Conservation (phyloP, 805 yeast genomes). For the Candida methanosorbosa region DNA sequence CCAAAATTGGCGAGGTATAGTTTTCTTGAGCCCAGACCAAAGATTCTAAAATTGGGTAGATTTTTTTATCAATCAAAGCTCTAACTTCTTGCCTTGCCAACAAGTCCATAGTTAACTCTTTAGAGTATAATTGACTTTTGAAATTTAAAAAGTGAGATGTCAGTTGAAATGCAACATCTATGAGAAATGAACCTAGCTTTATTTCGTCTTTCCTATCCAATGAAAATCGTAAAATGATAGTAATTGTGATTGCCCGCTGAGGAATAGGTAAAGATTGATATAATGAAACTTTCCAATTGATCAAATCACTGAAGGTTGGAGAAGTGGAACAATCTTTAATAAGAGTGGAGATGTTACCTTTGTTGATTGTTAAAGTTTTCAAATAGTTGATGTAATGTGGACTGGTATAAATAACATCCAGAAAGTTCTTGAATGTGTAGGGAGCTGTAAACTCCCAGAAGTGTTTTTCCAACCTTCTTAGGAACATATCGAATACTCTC, state of each 20-base stretch:
- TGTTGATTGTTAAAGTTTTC: slow-evolving; percentile 7
- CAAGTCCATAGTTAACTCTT: slow-evolving; percentile 26
- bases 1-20: slow-evolving; percentile 5
- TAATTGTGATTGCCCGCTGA: slow-evolving; percentile 43
- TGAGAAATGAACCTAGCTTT: slow-evolving; percentile 16
- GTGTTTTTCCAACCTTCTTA: slow-evolving; percentile 30
- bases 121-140: slow-evolving; percentile 9
- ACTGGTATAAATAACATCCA: slow-evolving; percentile 53
- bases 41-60: slow-evolving; percentile 23
- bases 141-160: slow-evolving; percentile 13
- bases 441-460: slow-evolving; percentile 52
- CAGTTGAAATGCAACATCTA: slow-evolving; percentile 15
- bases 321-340: slow-evolving; percentile 21
- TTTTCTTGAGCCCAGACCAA: not conserved
- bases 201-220: slow-evolving; percentile 23
- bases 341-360: slow-evolving; percentile 4
- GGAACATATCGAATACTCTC: slow-evolving; percentile 37
- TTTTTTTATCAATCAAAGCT: slow-evolving; percentile 35
- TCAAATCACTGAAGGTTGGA: slow-evolving; percentile 23
- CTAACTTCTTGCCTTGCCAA: slow-evolving; percentile 39
- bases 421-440: slow-evolving; percentile 41
- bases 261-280: slow-evolving; percentile 31
- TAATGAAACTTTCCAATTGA: slow-evolving; percentile 48
- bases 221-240: slow-evolving; percentile 41
- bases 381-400: slow-evolving; percentile 36